phyloP scores from a whole-genome alignment of 495 filamentous ascomycete species.

The Parmelia sp. region DNA sequence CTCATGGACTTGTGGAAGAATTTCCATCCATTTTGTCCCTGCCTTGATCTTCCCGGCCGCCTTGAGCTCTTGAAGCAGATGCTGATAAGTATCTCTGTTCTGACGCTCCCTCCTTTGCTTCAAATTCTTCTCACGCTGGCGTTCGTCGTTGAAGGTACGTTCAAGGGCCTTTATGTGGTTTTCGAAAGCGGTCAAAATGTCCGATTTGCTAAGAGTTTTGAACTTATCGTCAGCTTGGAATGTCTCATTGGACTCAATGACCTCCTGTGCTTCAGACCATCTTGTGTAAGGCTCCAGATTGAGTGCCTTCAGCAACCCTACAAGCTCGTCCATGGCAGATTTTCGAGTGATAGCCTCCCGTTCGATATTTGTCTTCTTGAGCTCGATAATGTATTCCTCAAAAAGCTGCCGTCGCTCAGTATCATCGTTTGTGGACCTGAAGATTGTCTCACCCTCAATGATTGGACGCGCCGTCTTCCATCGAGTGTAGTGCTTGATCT shows the following conservation, averaged over 20 bases:
- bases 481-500: slow-evolving; percentile 95
- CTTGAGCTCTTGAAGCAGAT: slow-evolving; percentile 66
- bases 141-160: slow-evolving; percentile 78
- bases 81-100: slow-evolving; percentile 71
- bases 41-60: slow-evolving; percentile 80
- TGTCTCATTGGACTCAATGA: slow-evolving; percentile 69
- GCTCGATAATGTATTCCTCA: slow-evolving; percentile 82
- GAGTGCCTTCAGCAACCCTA: slow-evolving; percentile 72
- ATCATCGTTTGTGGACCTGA: slow-evolving; percentile 83
- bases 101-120: slow-evolving; percentile 77
- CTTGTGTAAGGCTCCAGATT: slow-evolving; percentile 89
- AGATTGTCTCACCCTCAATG: slow-evolving; percentile 92
- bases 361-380: slow-evolving; percentile 72
- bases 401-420: slow-evolving; percentile 86
- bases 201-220: slow-evolving; percentile 75
- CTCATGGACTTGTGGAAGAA: slow-evolving; percentile 68
- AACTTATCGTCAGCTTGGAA: slow-evolving; percentile 87
- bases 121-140: slow-evolving; percentile 75
- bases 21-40: slow-evolving; percentile 80
- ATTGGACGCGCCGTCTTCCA: slow-evolving; percentile 96
- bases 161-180: slow-evolving; percentile 90
- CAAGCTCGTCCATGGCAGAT: slow-evolving; percentile 79
- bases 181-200: slow-evolving; percentile 89
- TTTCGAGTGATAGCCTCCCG: slow-evolving; percentile 64
- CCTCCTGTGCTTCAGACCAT: slow-evolving; percentile 83